Percentiles rank a stretch among this genome's conserved stretches.
These are phyloP conservation scores for Colletotrichum sp. DNA, from an alignment of 2,329 filamentous ascomycete genomes.

Conservation along the genomic window DNA sequence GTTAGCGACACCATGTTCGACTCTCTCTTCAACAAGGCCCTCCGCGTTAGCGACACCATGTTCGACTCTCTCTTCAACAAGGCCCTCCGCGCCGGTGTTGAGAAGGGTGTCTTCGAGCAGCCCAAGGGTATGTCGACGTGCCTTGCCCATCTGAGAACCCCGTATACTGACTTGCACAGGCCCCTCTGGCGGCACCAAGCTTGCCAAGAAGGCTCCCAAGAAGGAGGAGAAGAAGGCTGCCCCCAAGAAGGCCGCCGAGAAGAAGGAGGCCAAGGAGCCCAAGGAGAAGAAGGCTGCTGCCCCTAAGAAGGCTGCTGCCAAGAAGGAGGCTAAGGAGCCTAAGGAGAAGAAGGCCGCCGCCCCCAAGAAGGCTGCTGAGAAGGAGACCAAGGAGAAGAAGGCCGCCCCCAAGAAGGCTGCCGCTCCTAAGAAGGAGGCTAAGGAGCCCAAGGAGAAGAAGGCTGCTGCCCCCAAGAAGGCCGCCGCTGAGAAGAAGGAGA, in stretches of 20 bases:
- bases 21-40: no score
- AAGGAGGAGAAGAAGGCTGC: constrained; percentile 40
- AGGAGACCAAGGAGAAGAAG: constrained; percentile 69
- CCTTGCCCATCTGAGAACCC: not conserved
- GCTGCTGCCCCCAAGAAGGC: constrained; percentile 48
- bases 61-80: constrained; percentile 83
- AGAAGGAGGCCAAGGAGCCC: constrained; percentile 57
- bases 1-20: no score
- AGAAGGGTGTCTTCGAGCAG: constrained; percentile 85
- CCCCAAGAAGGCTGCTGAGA: constrained; percentile 50
- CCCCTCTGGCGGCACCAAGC: constrained; percentile 89
- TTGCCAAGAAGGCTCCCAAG: constrained; percentile 68
- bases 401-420: constrained; percentile 52
- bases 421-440: constrained; percentile 44
- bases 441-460: constrained; percentile 54
- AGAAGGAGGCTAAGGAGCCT: constrained; percentile 47
- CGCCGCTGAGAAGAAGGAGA: constrained; percentile 35
- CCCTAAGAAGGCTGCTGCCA: constrained; percentile 48
- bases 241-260: constrained; percentile 32
- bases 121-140: constrained; percentile 76
- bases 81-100: constrained; percentile 80
- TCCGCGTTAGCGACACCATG: no score
- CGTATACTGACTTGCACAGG: constrained; percentile 50
- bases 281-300: constrained; percentile 60
- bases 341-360: constrained; percentile 31